A percentile compares a stretch with the other conserved stretches of the same genome.
Evolutionary conservation across 352 stramenopile species (phyloP).

Genomic region (Aphanomyces astaci): DNA sequence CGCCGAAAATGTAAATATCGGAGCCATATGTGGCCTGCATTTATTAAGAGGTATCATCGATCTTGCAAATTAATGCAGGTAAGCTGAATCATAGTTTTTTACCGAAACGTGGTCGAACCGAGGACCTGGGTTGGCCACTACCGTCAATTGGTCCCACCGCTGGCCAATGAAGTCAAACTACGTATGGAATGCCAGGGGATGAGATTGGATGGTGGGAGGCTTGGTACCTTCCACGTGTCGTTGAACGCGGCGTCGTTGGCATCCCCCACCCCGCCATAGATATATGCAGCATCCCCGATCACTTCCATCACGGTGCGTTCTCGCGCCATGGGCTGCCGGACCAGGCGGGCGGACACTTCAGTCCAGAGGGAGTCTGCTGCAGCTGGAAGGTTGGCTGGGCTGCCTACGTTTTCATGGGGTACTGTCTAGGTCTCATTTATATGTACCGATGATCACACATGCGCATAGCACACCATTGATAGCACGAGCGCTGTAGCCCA

Average conservation of each 20-base stretch:
- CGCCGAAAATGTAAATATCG: slow-evolving; percentile 9
- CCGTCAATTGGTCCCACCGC: background rate
- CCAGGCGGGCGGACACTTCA: background rate
- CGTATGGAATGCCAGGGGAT: background rate
- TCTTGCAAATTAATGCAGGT: too few species aligned
- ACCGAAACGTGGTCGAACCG: slow-evolving; percentile 22
- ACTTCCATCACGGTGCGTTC: background rate
- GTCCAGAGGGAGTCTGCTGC: background rate
- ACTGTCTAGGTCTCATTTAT: too few species aligned
- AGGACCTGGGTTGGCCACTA: background rate
- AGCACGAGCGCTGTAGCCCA: too few species aligned
- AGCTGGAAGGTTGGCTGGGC: too few species aligned
- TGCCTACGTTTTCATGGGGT: too few species aligned
- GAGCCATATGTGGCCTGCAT: background rate
- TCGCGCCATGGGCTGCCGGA: background rate
- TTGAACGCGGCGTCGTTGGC: background rate
- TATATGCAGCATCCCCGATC: background rate
- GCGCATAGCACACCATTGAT: too few species aligned
- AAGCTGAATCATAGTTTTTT: too few species aligned
- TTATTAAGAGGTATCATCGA: too few species aligned
- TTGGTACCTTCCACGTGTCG: slow-evolving; percentile 10
- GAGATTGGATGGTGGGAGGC: background rate
- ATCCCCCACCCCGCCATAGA: slow-evolving; percentile 11
- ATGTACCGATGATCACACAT: too few species aligned
- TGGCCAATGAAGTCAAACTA: slow-evolving; percentile 14